Base-by-base conservation (phyloP, 768 basidiomycete species). In the Suillus placidus region DNA sequence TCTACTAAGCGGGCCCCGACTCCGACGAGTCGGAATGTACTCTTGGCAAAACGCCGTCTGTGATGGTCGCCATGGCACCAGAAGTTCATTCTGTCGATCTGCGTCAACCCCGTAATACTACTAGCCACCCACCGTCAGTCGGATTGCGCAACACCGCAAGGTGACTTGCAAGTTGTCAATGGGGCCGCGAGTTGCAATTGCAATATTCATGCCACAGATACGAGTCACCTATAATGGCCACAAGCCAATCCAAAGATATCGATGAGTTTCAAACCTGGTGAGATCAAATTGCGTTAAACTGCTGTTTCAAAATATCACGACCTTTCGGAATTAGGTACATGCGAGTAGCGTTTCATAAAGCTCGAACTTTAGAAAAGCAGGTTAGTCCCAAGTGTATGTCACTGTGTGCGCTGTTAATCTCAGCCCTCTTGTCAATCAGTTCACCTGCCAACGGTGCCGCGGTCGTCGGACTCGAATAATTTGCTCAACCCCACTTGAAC, bases 371-470 rank as follows among this genome's bases (percentile, higher is more conserved):
- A 16, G 14, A 26, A 51, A 23, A 47, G 45, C 10, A n/a, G n/a
- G 9, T 47, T 2, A n/a, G 45, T n/a, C 4, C 20, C 9, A n/a
- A 20, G 45, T 10, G n/a, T 47, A n/a, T 47, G 45, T 47, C 23
- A 49, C 14, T 37, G 6, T 7, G 32, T 57, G 14, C 9, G 23
- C n/a, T 38, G 37, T 32, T 16, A 51, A 45, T 35, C 5, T 26
- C 26, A 26, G 26, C 26, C 16, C 40, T 16, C 16, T 16, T 16
- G 40, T 51, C 14, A 30, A 38, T 57, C 56, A 23, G 37, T 16
- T 38, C 37, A 38, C 56, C 37, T 57, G 56, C 37, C 56, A 26
- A 57, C n/a, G 56, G 9, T 57, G 56, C 56, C 56, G 56, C 56
- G 56, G 9, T 38, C 56, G 23, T 57, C 56, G 56, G 56, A 57